These are phyloP conservation scores for Leccinum subrobustum DNA, from an alignment of 1,284 basidiomycete species.

Conservation along the genomic window DNA sequence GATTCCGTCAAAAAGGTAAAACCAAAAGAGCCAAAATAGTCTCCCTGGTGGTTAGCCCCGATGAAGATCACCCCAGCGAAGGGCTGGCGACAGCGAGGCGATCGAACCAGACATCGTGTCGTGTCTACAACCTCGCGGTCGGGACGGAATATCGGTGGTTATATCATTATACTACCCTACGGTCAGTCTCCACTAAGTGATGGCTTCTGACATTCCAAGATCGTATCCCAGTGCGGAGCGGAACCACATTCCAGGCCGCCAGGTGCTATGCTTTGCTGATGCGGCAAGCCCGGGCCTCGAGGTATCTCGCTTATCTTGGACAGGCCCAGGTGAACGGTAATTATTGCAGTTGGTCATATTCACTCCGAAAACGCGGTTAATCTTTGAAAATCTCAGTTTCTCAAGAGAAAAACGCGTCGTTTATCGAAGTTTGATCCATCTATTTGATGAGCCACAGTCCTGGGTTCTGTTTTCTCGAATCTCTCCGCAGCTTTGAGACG, in stretches of 20 bases:
- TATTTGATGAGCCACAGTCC: constrained; percentile 19
- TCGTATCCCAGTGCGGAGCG: constrained; percentile 11
- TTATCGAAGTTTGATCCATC: constrained; percentile 19
- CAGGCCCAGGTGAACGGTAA: constrained; percentile 1
- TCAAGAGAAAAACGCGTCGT: constrained; percentile 13
- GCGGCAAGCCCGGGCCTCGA: constrained; percentile 1
- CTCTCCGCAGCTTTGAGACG: constrained; percentile 16
- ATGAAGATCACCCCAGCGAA: constrained; percentile 20
- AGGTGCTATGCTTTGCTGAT: constrained; percentile 4
- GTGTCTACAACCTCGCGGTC: constrained; percentile 18
- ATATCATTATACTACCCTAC: constrained; percentile 5
- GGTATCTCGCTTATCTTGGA: constrained; percentile 5
- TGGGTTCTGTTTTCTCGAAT: constrained; percentile 10
- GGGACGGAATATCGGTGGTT: constrained; percentile 27
- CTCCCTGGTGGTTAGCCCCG: constrained; percentile 23
- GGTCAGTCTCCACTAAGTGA: constrained; percentile 6
- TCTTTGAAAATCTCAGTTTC: constrained; percentile 26
- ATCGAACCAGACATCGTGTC: constrained; percentile 16
- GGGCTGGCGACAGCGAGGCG: constrained; percentile 20
- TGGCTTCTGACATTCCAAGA: constrained; percentile 2
- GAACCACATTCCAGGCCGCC: constrained; percentile 11
- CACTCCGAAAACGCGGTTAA: constrained; percentile 23
- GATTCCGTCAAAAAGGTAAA: constrained; percentile 33
- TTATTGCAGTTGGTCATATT: constrained; percentile 7
- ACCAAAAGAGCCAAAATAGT: constrained; percentile 36